Evolutionary conservation across 2,329 filamentous ascomycete genomes (phyloP).

Genomic region (Apiospora hydei): DNA sequence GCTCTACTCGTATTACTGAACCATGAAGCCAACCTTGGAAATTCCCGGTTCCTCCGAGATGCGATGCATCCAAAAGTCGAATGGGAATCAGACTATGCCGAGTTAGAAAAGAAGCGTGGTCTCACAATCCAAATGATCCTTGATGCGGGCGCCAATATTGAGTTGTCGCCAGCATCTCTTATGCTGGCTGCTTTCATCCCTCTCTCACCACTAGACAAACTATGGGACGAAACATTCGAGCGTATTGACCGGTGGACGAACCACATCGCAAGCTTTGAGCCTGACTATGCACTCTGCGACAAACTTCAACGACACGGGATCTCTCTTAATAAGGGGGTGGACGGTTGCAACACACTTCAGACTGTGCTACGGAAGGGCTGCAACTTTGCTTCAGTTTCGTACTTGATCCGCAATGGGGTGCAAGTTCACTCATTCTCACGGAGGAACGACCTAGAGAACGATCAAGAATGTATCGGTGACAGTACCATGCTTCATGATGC

Average conservation of each 20-base stretch:
- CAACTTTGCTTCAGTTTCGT: neutral
- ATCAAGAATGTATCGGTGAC: neutral
- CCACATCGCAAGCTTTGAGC: neutral
- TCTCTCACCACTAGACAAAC: neutral
- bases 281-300: neutral
- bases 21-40: neutral
- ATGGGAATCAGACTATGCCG: neutral
- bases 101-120: neutral
- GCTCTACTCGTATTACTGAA: neutral
- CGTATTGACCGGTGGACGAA: neutral
- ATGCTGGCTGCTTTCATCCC: neutral
- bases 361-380: neutral
- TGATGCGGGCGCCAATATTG: neutral
- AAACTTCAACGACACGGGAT: neutral
- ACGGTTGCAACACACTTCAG: neutral
- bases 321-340: neutral
- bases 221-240: accelerated
- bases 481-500: neutral
- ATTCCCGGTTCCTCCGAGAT: neutral
- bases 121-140: neutral
- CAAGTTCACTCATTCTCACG: neutral
- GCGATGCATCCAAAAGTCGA: neutral
- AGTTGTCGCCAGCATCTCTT: neutral
- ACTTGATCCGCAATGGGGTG: neutral
- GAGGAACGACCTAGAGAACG: neutral